Evolutionary conservation across 2,329 filamentous ascomycete genomes (phyloP), one percentile per base, ranked within the genome.

Genomic region (Aspergillus ustus): DNA sequence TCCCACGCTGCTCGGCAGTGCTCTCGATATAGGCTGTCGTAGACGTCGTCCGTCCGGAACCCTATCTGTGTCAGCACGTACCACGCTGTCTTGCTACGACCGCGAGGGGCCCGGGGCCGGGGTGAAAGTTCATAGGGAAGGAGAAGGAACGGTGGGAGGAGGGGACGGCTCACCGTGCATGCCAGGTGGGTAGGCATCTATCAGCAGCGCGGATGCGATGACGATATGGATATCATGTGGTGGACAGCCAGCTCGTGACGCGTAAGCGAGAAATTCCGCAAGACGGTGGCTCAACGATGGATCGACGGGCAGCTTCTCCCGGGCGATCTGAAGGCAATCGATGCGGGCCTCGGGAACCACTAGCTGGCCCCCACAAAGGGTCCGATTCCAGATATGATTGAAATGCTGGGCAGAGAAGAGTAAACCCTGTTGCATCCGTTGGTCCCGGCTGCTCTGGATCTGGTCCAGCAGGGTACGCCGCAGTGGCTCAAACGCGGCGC

Each of bases 141-240:
- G 44, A 46, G n/a, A 46, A 46, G 44, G 44, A 20, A 46, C 9
- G 44, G 44, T 46, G 44, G 44, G 19, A 22, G 44, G 44, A 46
- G 44, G 44, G n/a, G 44, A 8, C 6, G n/a, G 43, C 67, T 64
- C 58, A 69, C 62, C 17, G 44, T 69, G 63, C 63, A 69, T 67
- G 28, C 37, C 57, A 37, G 67, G 67, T 8, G 67, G 66, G 20
- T 69, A 69, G n/a, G 67, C 64, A 52, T 69, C 55, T 61, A 68
- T 66, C 13, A 69, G 40, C 11, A 69, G 29, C 19, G 67, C 66
- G 11, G 65, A 66, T 37, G 65, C 63, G 17, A 68, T 29, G 46
- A 64, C 54, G 17, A 7, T 51, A 17, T 51, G 25, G 50, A 37
- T 37, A 15, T 37, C 31, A 52, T 37, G n/a, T 37, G 31, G 50